A percentile compares a stretch with the other conserved stretches of the same genome.
These are phyloP conservation scores for Fagus sylvatica DNA, from an alignment of 306 rosid species.

Conservation along the genomic window DNA sequence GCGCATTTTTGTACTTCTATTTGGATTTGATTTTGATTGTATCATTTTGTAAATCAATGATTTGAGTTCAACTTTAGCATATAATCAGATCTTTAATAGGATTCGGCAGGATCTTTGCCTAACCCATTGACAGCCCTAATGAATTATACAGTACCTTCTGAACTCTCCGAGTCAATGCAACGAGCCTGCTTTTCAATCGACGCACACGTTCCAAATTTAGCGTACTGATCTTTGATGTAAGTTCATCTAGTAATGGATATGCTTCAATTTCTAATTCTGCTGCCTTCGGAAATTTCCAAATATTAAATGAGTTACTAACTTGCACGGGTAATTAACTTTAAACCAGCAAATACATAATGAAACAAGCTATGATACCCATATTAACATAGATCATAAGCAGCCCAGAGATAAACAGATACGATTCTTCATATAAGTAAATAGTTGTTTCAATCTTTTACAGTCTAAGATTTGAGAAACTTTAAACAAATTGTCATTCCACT, in stretches of 20 bases:
- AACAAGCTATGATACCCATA: slow-evolving; percentile 1
- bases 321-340: slow-evolving; percentile 16
- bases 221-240: slow-evolving; percentile 97
- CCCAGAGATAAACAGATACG: neutral
- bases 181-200: slow-evolving; percentile 95
- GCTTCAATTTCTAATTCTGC: slow-evolving; percentile 98
- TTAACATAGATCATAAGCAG: slow-evolving; percentile 10
- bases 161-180: slow-evolving; percentile 96
- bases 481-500: too few species aligned
- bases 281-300: slow-evolving; percentile 58
- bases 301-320: slow-evolving; percentile 29
- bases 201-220: slow-evolving; percentile 97
- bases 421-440: neutral
- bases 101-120: neutral
- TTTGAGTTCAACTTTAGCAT: neutral
- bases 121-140: slow-evolving; percentile 8
- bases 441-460: too few species aligned
- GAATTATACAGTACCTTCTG: slow-evolving; percentile 69
- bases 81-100: neutral
- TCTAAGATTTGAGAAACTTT: too few species aligned
- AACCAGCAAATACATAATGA: slow-evolving; percentile 20
- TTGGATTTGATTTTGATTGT: neutral
- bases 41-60: neutral
- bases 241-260: slow-evolving; percentile 88
- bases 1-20: neutral